phyloP scores from a whole-genome alignment of 352 stramenopile species.

The Globisporangium orthogonon region DNA sequence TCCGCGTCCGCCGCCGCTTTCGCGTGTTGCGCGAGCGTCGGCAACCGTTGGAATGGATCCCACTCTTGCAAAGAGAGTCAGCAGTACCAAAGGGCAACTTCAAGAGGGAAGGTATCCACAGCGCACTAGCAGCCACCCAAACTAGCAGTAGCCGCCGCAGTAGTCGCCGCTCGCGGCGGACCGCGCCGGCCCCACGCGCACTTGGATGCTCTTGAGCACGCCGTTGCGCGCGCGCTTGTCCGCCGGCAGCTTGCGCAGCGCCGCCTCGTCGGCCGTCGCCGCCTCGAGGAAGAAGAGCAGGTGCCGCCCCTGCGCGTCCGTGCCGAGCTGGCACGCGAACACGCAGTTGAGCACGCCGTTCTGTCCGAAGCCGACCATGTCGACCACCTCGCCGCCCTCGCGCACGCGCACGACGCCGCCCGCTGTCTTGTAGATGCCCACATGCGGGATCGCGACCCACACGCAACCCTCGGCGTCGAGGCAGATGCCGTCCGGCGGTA shows the following conservation, averaged over 20 bases:
- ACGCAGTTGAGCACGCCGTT: slow-evolving; percentile 49
- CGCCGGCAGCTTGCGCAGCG: slow-evolving; percentile 32
- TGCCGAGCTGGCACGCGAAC: slow-evolving; percentile 58
- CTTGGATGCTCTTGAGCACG: slow-evolving; percentile 36
- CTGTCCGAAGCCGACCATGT: slow-evolving; percentile 47
- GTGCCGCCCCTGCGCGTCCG: slow-evolving; percentile 40
- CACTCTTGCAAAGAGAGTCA: not conserved
- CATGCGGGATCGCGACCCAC: slow-evolving; percentile 46
- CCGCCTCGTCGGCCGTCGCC: slow-evolving; percentile 25
- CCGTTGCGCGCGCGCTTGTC: slow-evolving; percentile 31
- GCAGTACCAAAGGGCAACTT: not conserved
- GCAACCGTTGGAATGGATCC: not conserved
- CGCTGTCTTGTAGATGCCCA: slow-evolving; percentile 37
- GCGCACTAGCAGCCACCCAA: not conserved
- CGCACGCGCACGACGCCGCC: slow-evolving; percentile 46
- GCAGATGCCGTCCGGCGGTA: slow-evolving; percentile 49
- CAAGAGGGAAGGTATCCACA: too few species aligned
- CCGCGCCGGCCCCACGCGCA: slow-evolving; percentile 39
- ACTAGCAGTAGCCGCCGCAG: slow-evolving; percentile 63
- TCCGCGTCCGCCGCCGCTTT: not conserved
- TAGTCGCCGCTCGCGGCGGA: slow-evolving; percentile 31
- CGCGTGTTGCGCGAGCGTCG: not conserved
- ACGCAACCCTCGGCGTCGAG: slow-evolving; percentile 64
- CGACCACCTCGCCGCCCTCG: slow-evolving; percentile 47
- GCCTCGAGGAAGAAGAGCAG: slow-evolving; percentile 59